A percentile compares a stretch with the other conserved stretches of the same genome.
Evolutionary conservation across 257 asterid species (phyloP).

Genomic region (Verbascum thapsus): DNA sequence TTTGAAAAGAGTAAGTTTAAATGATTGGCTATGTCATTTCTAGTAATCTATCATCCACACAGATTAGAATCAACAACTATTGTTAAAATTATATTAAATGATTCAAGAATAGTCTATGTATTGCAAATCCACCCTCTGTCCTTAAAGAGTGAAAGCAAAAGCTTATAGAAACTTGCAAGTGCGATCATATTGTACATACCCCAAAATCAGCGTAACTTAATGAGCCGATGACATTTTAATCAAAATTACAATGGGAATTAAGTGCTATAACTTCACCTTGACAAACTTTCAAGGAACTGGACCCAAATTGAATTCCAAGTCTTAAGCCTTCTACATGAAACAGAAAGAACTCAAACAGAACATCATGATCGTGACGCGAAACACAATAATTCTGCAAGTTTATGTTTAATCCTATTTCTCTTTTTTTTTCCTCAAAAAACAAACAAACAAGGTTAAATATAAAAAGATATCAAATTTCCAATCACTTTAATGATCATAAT

Average conservation of each 20-base stretch:
- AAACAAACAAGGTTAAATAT: not conserved
- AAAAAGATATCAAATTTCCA: not conserved
- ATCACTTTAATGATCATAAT: not conserved
- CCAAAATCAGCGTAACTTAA: not conserved
- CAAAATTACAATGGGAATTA: not conserved
- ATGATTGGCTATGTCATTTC: not conserved
- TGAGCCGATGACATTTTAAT: not conserved
- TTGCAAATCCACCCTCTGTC: not conserved
- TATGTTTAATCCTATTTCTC: not conserved
- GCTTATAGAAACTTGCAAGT: no score
- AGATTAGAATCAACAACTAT: not conserved
- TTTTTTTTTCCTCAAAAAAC: not conserved
- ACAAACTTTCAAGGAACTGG: conserved; percentile 12
- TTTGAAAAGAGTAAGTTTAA: not conserved
- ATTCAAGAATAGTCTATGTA: not conserved
- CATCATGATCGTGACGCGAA: not conserved
- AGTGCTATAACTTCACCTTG: not conserved
- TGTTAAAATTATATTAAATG: not conserved
- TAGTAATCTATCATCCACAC: not conserved
- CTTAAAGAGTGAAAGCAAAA: conserved; percentile 6
- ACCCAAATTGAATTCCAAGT: not conserved
- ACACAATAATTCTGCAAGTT: not conserved
- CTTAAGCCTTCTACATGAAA: not conserved
- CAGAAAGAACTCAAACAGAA: not conserved
- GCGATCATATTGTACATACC: not conserved